phyloP scores from a whole-genome alignment of 2,329 filamentous ascomycete genomes.

The Penicillium sp. region DNA sequence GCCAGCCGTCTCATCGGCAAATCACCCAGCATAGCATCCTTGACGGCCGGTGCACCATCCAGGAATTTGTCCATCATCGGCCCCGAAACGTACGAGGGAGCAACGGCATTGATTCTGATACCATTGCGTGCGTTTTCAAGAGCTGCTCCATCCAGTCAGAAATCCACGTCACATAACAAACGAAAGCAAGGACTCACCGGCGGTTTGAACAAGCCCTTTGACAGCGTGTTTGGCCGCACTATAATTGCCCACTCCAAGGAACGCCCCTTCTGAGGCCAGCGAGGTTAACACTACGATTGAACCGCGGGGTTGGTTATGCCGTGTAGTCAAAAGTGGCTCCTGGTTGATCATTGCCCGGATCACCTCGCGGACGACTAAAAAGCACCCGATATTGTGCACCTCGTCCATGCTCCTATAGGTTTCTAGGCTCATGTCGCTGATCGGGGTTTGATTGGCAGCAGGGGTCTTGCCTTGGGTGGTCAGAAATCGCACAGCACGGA shows the following conservation, averaged over 20 bases:
- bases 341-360: background rate
- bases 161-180: background rate
- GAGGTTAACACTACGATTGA: background rate
- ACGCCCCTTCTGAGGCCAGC: background rate
- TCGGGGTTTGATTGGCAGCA: background rate
- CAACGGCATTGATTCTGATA: background rate
- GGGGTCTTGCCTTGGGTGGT: background rate
- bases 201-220: background rate
- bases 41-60: background rate
- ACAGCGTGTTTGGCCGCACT: background rate
- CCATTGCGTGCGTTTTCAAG: background rate
- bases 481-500: background rate
- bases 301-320: background rate
- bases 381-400: background rate
- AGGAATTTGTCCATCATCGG: background rate
- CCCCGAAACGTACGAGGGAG: background rate
- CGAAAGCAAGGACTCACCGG: background rate
- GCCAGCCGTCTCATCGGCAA: background rate
- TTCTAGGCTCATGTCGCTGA: background rate
- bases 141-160: background rate
- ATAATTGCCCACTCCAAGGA: background rate
- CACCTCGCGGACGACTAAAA: background rate
- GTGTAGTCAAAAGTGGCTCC: background rate
- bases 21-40: background rate
- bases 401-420: background rate